Evolutionary conservation across 805 yeast species (phyloP).

Genomic region (Barnettozyma vustinii): DNA sequence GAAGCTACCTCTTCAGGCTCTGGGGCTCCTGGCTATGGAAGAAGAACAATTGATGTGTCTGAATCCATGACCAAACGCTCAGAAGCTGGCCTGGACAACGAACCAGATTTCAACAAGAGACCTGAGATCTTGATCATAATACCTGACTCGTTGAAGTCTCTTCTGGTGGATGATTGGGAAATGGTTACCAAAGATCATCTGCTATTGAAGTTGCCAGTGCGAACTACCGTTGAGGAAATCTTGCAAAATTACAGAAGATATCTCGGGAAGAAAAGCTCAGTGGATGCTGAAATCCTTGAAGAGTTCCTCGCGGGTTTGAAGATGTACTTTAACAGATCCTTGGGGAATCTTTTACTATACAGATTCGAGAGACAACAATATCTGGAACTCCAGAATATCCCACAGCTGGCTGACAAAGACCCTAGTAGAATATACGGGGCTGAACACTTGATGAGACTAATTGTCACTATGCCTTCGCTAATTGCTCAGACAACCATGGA

Average conservation of each 20-base stretch:
- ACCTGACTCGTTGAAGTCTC: slow-evolving; percentile 60
- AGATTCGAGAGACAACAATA: slow-evolving; percentile 75
- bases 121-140: slow-evolving; percentile 49
- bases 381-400: slow-evolving; percentile 39
- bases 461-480: slow-evolving; percentile 79
- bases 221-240: slow-evolving; percentile 46
- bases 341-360: slow-evolving; percentile 67
- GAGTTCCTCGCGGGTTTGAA: slow-evolving; percentile 71
- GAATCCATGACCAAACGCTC: slow-evolving; percentile 15
- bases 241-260: slow-evolving; percentile 44
- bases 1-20: slow-evolving; percentile 22
- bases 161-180: slow-evolving; percentile 93
- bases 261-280: slow-evolving; percentile 24
- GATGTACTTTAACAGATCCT: slow-evolving; percentile 66
- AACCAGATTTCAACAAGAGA: slow-evolving; percentile 21
- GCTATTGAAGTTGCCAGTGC: slow-evolving; percentile 60
- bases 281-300: slow-evolving; percentile 41
- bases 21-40: slow-evolving; percentile 4
- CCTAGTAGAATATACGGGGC: slow-evolving; percentile 62
- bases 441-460: slow-evolving; percentile 73
- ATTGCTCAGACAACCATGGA: slow-evolving; percentile 79
- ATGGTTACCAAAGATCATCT: slow-evolving; percentile 74
- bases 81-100: slow-evolving; percentile 28
- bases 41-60: slow-evolving; percentile 14
- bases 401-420: slow-evolving; percentile 30